Evolutionary conservation across 179 eudicot genomes (phyloP).

Genomic region (Vitellaria paradoxa): DNA sequence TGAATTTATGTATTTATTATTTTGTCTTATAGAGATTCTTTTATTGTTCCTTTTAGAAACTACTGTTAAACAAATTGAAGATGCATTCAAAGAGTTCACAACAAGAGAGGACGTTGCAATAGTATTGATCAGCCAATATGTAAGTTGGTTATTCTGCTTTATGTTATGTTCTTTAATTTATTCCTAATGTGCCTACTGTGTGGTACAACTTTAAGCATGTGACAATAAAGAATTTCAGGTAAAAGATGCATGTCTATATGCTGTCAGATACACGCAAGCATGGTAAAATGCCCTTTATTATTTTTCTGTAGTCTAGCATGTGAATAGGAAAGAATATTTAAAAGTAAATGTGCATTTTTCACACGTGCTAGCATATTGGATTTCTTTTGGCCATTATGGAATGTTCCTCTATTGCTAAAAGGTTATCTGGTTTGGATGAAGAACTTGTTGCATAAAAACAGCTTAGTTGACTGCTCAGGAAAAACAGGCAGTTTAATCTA

Average conservation of each 20-base stretch:
- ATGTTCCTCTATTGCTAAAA: neutral
- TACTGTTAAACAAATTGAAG: slow-evolving; percentile 73
- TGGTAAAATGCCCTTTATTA: neutral
- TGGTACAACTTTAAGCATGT: neutral
- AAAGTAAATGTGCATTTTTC: neutral
- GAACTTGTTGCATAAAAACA: neutral
- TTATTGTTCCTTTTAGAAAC: slow-evolving; percentile 46
- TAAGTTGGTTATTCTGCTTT: slow-evolving; percentile 27
- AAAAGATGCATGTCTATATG: neutral
- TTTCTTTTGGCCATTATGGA: neutral
- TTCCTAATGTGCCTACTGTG: neutral
- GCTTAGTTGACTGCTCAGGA: neutral
- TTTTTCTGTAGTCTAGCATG: neutral
- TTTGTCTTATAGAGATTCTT: slow-evolving; percentile 12
- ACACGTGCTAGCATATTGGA: neutral
- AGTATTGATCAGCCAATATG: slow-evolving; percentile 78
- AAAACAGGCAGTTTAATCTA: neutral
- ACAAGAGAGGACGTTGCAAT: slow-evolving; percentile 77
- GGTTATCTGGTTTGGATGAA: neutral
- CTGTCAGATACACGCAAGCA: neutral
- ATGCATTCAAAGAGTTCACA: slow-evolving; percentile 80
- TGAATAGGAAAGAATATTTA: neutral
- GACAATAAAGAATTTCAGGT: neutral
- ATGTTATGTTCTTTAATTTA: neutral
- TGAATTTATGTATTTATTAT: neutral